A percentile compares a stretch with the other conserved stretches of the same genome.
These are phyloP conservation scores for Leccinum broughii DNA, from an alignment of 768 basidiomycete genomes.

Conservation along the genomic window DNA sequence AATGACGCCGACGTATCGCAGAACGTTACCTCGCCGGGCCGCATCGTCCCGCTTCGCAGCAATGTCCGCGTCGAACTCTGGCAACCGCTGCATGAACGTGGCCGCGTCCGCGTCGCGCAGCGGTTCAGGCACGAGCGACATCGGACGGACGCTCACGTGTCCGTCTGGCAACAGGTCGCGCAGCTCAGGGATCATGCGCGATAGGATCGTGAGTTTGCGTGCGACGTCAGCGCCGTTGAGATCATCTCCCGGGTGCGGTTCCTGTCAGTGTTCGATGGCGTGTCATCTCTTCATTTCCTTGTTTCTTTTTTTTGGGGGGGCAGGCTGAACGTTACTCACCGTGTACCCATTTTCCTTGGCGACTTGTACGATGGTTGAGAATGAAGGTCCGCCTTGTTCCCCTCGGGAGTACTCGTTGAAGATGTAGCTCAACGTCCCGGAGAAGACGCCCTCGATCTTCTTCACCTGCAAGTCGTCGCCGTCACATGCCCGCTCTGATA, in stretches of 20 bases:
- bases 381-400: constrained; percentile 64
- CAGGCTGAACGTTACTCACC: constrained; percentile 40
- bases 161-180: constrained; percentile 66
- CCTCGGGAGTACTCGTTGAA: constrained; percentile 93
- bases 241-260: constrained; percentile 97
- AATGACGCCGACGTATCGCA: constrained; percentile 93
- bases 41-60: constrained; percentile 77
- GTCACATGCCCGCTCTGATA: background rate
- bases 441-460: constrained; percentile 97
- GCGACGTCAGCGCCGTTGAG: constrained; percentile 97
- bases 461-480: constrained; percentile 47
- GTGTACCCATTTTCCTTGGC: constrained; percentile 96
- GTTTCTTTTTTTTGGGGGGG: background rate
- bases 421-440: constrained; percentile 97
- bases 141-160: constrained; percentile 76
- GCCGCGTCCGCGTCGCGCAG: constrained; percentile 75
- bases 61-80: constrained; percentile 81
- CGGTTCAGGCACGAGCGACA: constrained; percentile 80
- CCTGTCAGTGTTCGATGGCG: constrained; percentile 53
- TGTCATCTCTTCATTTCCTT: background rate
- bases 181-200: constrained; percentile 64
- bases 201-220: constrained; percentile 93
- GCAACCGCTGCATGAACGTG: constrained; percentile 78
- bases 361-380: constrained; percentile 85
- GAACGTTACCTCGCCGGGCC: constrained; percentile 73